These are phyloP conservation scores for Isoetes taiwanensis DNA, from an alignment of 75 land plant genomes.

Conservation along the genomic window DNA sequence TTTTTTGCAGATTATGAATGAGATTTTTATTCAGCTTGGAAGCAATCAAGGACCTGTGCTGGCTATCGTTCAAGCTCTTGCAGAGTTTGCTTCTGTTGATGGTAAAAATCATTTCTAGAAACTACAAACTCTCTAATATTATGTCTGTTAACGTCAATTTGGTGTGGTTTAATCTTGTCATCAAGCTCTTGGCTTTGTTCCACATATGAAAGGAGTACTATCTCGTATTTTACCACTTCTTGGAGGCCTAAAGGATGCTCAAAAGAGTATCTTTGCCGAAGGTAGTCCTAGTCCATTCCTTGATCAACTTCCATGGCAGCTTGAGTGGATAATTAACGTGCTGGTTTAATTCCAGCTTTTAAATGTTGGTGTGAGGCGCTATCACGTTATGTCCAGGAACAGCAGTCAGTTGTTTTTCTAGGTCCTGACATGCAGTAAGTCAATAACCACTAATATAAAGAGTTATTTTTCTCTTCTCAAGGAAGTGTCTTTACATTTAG, in stretches of 20 bases:
- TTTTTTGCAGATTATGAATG: slow-evolving; percentile 73
- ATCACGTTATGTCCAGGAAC: slow-evolving; percentile 37
- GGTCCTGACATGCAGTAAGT: slow-evolving; percentile 66
- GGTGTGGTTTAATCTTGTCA: slow-evolving; percentile 9
- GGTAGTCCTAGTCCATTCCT: slow-evolving; percentile 26
- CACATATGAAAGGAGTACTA: slow-evolving; percentile 73
- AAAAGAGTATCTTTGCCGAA: slow-evolving; percentile 71
- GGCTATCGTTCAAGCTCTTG: slow-evolving; percentile 83
- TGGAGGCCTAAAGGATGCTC: slow-evolving; percentile 76
- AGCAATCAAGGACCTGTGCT: slow-evolving; percentile 49
- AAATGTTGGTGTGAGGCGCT: slow-evolving; percentile 83
- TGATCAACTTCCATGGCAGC: background rate
- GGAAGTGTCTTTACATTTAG: background rate
- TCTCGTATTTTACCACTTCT: slow-evolving; percentile 74
- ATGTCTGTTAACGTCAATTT: background rate
- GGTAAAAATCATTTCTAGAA: slow-evolving; percentile 24
- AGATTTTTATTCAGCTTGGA: slow-evolving; percentile 60
- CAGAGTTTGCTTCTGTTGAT: slow-evolving; percentile 81
- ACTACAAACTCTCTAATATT: background rate
- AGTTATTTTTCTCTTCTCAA: background rate
- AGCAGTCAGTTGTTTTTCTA: slow-evolving; percentile 31
- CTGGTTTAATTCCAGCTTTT: slow-evolving; percentile 51
- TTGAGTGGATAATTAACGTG: background rate
- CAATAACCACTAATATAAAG: background rate
- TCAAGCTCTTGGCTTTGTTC: slow-evolving; percentile 71